These are phyloP conservation scores for Umbelopsis sp. DNA, from an alignment of 192 early-diverging fungal species.

Conservation along the genomic window DNA sequence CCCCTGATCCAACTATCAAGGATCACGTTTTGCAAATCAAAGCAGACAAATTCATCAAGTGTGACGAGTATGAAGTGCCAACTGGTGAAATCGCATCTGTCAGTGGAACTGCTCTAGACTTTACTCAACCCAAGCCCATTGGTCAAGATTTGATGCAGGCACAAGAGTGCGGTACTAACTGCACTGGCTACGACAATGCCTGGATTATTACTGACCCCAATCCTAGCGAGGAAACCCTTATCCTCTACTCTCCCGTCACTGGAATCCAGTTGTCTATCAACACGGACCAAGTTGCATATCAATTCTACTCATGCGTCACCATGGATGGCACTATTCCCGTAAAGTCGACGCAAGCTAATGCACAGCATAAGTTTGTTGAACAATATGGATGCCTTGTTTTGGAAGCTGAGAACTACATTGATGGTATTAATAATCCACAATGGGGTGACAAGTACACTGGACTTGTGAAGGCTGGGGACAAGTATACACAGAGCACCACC, in stretches of 20 bases:
- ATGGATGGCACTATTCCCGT: slow-evolving; percentile 8
- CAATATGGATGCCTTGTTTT: slow-evolving; percentile 18
- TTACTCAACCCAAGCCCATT: slow-evolving; percentile 5
- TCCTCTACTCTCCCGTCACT: neutral
- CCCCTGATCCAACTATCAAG: neutral
- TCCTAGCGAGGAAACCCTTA: neutral
- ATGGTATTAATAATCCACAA: slow-evolving; percentile 13
- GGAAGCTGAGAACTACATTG: slow-evolving; percentile 22
- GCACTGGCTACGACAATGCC: slow-evolving; percentile 18
- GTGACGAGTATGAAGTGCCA: neutral
- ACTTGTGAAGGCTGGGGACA: slow-evolving; percentile 8
- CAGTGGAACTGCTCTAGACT: slow-evolving; percentile 2
- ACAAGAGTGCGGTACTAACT: slow-evolving; percentile 13
- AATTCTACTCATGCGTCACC: slow-evolving; percentile 10
- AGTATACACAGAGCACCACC: slow-evolving; percentile 7
- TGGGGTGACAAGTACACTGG: slow-evolving; percentile 6
- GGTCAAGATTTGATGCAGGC: slow-evolving; percentile 3
- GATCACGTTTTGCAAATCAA: slow-evolving; percentile 15
- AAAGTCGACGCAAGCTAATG: slow-evolving; percentile 11
- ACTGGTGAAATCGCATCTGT: slow-evolving; percentile 9
- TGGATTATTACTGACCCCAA: slow-evolving; percentile 9
- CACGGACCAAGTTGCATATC: slow-evolving; percentile 18
- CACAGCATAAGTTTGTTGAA: neutral
- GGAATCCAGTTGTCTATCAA: slow-evolving; percentile 2
- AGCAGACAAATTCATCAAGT: slow-evolving; percentile 10